phyloP scores from a whole-genome alignment of 1,284 basidiomycete species.

The Cryptococcus sp. region DNA sequence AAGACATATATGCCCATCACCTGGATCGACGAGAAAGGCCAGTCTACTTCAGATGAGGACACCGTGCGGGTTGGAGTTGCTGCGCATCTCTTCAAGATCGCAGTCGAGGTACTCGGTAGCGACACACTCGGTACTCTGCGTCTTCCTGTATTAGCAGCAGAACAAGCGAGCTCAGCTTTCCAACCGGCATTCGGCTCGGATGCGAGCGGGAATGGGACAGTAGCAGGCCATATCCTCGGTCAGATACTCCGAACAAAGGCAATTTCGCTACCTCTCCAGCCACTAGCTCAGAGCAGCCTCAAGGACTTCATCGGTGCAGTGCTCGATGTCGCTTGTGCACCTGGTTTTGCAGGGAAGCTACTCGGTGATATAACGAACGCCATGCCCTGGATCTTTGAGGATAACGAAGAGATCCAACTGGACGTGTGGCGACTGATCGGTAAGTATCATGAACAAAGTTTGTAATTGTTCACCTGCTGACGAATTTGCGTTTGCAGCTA shows the following conservation, averaged over 20 bases:
- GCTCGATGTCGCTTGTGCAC: slow-evolving; percentile 24
- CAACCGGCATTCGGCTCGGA: slow-evolving; percentile 26
- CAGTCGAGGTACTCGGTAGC: slow-evolving; percentile 25
- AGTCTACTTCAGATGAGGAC: slow-evolving; percentile 22
- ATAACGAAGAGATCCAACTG: slow-evolving; percentile 34
- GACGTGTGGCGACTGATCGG: slow-evolving; percentile 43
- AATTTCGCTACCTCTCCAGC: slow-evolving; percentile 15
- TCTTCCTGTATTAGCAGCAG: not conserved
- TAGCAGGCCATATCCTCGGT: slow-evolving; percentile 7
- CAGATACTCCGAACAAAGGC: slow-evolving; percentile 30
- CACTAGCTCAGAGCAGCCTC: slow-evolving; percentile 14
- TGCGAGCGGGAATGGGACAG: slow-evolving; percentile 9
- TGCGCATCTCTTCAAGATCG: slow-evolving; percentile 26
- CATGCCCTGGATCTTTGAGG: slow-evolving; percentile 42
- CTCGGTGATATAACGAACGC: slow-evolving; percentile 45
- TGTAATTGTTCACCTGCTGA: not conserved
- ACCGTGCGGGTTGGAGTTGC: slow-evolving; percentile 25
- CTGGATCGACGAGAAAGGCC: slow-evolving; percentile 22
- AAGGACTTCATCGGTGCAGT: slow-evolving; percentile 19
- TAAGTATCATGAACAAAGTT: slow-evolving; percentile 13
- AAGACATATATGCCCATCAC: slow-evolving; percentile 34
- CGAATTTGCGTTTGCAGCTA: slow-evolving; percentile 16
- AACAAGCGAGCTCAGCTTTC: slow-evolving; percentile 1
- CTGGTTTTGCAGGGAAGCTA: slow-evolving; percentile 28
- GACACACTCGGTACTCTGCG: slow-evolving; percentile 17